Evolutionary conservation across 1,139 yeast species (phyloP).

Genomic region (Schwanniomyces etchellsii): DNA sequence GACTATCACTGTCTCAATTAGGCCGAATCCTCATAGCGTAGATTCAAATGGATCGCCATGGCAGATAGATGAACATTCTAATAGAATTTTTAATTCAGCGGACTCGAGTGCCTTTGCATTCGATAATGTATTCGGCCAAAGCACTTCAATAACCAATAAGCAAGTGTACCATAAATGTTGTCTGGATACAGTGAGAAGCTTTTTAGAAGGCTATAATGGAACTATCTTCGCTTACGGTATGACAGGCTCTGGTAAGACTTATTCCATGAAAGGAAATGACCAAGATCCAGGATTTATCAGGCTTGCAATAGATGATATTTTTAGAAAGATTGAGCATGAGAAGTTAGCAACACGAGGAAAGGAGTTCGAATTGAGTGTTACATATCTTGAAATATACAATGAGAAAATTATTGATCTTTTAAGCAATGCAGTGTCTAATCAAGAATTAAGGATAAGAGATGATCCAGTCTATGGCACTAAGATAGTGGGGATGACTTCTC

Average conservation of each 20-base stretch:
- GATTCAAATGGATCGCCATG: conserved; percentile 28
- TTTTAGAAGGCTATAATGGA: conserved; percentile 73
- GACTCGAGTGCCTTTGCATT: conserved; percentile 56
- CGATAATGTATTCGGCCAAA: conserved; percentile 69
- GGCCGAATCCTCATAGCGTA: conserved; percentile 46
- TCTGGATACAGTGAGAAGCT: conserved; percentile 54
- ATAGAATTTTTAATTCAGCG: conserved; percentile 42
- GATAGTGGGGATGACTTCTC: conserved; percentile 70
- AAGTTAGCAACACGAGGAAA: conserved; percentile 13
- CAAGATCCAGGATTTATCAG: conserved; percentile 75
- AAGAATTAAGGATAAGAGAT: conserved; percentile 70
- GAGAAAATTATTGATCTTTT: conserved; percentile 78
- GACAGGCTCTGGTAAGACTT: conserved; percentile 96
- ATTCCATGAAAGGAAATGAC: conserved; percentile 76
- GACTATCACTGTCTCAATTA: conserved; percentile 44
- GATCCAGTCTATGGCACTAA: conserved; percentile 68
- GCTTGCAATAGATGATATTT: conserved; percentile 64
- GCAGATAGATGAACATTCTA: conserved; percentile 35
- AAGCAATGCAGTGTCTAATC: conserved; percentile 11
- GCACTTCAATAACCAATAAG: conserved; percentile 37
- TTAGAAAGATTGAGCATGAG: conserved; percentile 36
- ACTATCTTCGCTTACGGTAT: conserved; percentile 91
- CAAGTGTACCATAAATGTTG: conserved; percentile 63
- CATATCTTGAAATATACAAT: conserved; percentile 87
- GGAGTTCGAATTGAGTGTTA: conserved; percentile 46